phyloP scores from a whole-genome alignment of 176 grass and related monocot genomes.

The Triticum monococcum region DNA sequence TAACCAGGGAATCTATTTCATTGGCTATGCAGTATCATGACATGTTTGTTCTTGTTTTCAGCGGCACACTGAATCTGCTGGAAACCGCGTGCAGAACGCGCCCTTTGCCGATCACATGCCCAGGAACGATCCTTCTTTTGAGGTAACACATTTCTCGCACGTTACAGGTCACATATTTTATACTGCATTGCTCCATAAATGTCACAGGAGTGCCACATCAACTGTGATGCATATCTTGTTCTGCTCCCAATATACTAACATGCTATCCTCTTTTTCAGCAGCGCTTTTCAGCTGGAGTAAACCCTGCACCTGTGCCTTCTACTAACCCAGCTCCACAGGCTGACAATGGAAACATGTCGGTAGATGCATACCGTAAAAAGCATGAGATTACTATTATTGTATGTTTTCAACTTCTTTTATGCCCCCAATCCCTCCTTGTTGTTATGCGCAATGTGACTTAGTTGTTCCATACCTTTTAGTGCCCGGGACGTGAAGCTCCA shows the following conservation, averaged over 20 bases:
- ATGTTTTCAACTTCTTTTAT: constrained; percentile 30
- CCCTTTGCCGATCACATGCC: neutral
- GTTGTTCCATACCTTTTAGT: constrained; percentile 12
- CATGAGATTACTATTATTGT: constrained; percentile 84
- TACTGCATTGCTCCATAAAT: neutral
- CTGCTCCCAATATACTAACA: constrained; percentile 6
- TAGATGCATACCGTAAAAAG: constrained; percentile 67
- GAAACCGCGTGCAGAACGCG: neutral
- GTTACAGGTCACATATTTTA: neutral
- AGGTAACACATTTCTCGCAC: neutral
- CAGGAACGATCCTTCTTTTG: constrained; percentile 16
- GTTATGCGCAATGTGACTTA: neutral
- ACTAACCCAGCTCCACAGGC: constrained; percentile 25
- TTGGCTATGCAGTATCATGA: neutral
- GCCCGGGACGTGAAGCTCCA: constrained; percentile 66
- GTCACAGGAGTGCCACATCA: neutral
- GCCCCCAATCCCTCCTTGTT: neutral
- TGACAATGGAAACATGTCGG: constrained; percentile 42
- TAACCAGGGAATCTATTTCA: neutral
- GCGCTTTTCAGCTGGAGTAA: constrained; percentile 18
- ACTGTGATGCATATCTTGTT: neutral
- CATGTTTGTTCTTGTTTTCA: neutral
- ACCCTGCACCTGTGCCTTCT: neutral
- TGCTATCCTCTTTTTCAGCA: constrained; percentile 36
- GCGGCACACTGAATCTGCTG: neutral